A percentile compares a stretch with the other conserved stretches of the same genome.
Conservation (phyloP, 1,139 yeast genomes). For the Kazachstania sp. region DNA sequence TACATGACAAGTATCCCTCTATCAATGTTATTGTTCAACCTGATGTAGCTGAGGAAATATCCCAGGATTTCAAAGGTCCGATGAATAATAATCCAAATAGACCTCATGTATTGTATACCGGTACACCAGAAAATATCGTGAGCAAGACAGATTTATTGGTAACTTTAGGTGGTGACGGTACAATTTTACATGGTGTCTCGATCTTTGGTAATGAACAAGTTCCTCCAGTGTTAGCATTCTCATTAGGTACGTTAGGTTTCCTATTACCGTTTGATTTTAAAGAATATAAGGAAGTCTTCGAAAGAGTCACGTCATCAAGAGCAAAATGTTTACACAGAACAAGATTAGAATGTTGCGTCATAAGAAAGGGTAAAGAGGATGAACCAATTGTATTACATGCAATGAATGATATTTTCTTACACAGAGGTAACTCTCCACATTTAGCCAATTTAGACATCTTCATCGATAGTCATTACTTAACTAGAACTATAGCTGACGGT, state of each 20-base stretch:
- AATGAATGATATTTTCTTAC: constrained; percentile 84
- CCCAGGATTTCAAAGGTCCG: constrained; percentile 34
- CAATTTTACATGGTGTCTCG: constrained; percentile 66
- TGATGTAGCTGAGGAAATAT: constrained; percentile 67
- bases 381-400: constrained; percentile 45
- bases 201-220: constrained; percentile 59
- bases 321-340: constrained; percentile 68
- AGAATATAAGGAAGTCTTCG: constrained; percentile 53
- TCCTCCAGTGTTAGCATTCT: constrained; percentile 84
- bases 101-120: constrained; percentile 45
- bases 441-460: constrained; percentile 72
- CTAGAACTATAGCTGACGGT: constrained; percentile 91
- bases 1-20: constrained; percentile 53
- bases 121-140: constrained; percentile 48
- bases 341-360: constrained; percentile 66
- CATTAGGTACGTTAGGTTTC: constrained; percentile 88
- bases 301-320: constrained; percentile 54
- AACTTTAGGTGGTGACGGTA: constrained; percentile 93
- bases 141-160: constrained; percentile 59
- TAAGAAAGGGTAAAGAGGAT: constrained; percentile 21
- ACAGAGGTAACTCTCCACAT: constrained; percentile 84
- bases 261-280: constrained; percentile 75
- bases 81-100: constrained; percentile 25
- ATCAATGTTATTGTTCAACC: constrained; percentile 70
- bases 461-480: constrained; percentile 72